phyloP scores from a whole-genome alignment of 2,329 filamentous ascomycete genomes.

The Sporothrix mexicana region DNA sequence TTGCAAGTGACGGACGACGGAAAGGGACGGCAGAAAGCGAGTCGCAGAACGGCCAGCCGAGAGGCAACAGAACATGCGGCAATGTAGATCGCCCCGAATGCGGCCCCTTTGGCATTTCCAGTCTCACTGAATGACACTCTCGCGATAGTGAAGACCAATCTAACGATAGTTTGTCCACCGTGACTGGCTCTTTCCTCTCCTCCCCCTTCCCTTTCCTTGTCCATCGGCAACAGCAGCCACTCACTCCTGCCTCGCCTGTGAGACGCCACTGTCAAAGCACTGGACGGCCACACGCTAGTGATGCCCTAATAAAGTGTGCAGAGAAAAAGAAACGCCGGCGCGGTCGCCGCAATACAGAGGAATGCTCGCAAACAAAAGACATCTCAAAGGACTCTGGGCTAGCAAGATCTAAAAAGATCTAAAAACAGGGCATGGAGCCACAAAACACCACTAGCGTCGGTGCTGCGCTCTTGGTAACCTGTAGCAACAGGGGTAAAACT shows the following conservation, averaged over 20 bases:
- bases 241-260: neutral
- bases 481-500: slow-evolving; percentile 21
- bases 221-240: neutral
- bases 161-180: neutral
- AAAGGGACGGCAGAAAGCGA: slow-evolving; percentile 18
- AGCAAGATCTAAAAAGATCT: slow-evolving; percentile 20
- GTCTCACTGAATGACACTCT: neutral
- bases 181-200: neutral
- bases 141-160: neutral
- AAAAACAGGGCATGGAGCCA: slow-evolving; percentile 20
- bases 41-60: slow-evolving; percentile 5
- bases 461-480: slow-evolving; percentile 14
- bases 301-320: neutral
- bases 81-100: neutral
- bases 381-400: neutral
- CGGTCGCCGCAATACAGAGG: slow-evolving; percentile 14
- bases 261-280: slow-evolving; percentile 6
- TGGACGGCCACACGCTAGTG: neutral
- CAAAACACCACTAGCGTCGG: slow-evolving; percentile 13
- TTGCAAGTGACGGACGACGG: neutral
- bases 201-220: too few relatives aligned
- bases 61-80: neutral
- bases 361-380: slow-evolving; percentile 8
- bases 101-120: neutral
- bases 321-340: slow-evolving; percentile 18